A percentile compares a stretch with the other conserved stretches of the same genome.
These are phyloP conservation scores for Globisporangium spiculum DNA, from an alignment of 352 stramenopile genomes.

Conservation along the genomic window DNA sequence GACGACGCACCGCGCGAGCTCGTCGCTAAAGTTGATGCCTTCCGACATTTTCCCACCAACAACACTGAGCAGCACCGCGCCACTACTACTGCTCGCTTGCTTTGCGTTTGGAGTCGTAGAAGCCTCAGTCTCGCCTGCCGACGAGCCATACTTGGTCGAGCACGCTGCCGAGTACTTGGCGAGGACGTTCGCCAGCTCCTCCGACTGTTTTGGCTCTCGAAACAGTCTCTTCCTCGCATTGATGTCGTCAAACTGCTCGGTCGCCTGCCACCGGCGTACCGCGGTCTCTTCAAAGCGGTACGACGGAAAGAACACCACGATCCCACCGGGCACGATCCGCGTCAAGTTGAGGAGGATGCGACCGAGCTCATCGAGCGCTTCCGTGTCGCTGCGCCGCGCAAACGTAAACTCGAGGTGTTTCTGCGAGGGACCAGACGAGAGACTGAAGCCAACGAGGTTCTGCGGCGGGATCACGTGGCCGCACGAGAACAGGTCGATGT, in stretches of 20 bases:
- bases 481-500: slow-evolving; percentile 96
- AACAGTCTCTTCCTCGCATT: slow-evolving; percentile 90
- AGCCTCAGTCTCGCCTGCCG: background rate
- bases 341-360: slow-evolving; percentile 90
- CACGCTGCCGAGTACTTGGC: slow-evolving; percentile 79
- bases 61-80: slow-evolving; percentile 94
- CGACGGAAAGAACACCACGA: slow-evolving; percentile 98
- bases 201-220: slow-evolving; percentile 91
- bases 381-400: slow-evolving; percentile 56
- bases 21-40: slow-evolving; percentile 99
- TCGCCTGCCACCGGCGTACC: slow-evolving; percentile 86
- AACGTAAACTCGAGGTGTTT: slow-evolving; percentile 95
- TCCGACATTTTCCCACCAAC: slow-evolving; percentile 99
- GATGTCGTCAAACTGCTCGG: slow-evolving; percentile 79
- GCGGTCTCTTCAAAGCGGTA: slow-evolving; percentile 95
- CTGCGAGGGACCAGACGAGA: slow-evolving; percentile 77
- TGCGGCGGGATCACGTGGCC: slow-evolving; percentile 96
- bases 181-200: slow-evolving; percentile 91
- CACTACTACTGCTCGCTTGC: slow-evolving; percentile 14
- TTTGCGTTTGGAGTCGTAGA: background rate
- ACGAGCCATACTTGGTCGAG: background rate
- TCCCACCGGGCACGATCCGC: slow-evolving; percentile 88
- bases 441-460: slow-evolving; percentile 87
- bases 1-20: slow-evolving; percentile 95
- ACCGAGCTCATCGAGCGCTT: slow-evolving; percentile 94